A percentile compares a stretch with the other conserved stretches of the same genome.
Conservation (phyloP, 2,329 filamentous ascomycete genomes). For the Pseudogymnoascus sp. region DNA sequence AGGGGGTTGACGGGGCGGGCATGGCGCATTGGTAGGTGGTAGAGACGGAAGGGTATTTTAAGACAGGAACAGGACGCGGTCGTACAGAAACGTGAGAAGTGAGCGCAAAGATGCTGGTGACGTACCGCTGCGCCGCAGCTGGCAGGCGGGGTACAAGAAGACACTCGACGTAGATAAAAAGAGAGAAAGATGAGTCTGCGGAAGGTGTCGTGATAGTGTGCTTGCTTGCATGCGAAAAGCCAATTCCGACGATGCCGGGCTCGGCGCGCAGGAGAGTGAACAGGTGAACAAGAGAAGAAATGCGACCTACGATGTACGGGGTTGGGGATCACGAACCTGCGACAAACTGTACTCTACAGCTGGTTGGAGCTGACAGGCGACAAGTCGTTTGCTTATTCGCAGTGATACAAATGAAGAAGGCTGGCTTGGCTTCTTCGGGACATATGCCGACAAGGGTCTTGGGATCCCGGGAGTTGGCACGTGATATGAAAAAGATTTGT, state of each 20-base stretch:
- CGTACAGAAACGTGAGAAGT: not conserved
- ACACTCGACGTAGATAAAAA: not conserved
- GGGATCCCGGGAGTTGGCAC: not conserved
- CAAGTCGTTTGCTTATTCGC: not conserved
- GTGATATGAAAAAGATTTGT: not conserved
- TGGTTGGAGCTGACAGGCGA: not conserved
- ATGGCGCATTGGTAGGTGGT: not conserved
- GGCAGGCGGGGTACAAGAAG: not conserved
- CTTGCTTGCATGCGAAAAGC: not conserved
- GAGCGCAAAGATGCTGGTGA: not conserved
- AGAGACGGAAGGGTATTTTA: not conserved
- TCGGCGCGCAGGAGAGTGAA: not conserved
- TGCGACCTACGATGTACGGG: not conserved
- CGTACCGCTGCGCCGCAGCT: not conserved
- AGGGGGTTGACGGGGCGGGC: not conserved
- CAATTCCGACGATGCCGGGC: not conserved
- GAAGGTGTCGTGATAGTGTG: not conserved
- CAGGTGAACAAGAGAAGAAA: not conserved
- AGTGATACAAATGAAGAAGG: not conserved
- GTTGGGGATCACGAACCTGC: not conserved
- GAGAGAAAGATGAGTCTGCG: not conserved
- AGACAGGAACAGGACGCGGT: not conserved
- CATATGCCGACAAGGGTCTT: not conserved
- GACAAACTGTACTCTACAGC: not conserved
- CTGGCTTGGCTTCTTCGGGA: not conserved